Percentiles rank a stretch among this genome's conserved stretches.
Conservation (phyloP, 2,329 filamentous ascomycete genomes). For the Colletotrichum sp. region DNA sequence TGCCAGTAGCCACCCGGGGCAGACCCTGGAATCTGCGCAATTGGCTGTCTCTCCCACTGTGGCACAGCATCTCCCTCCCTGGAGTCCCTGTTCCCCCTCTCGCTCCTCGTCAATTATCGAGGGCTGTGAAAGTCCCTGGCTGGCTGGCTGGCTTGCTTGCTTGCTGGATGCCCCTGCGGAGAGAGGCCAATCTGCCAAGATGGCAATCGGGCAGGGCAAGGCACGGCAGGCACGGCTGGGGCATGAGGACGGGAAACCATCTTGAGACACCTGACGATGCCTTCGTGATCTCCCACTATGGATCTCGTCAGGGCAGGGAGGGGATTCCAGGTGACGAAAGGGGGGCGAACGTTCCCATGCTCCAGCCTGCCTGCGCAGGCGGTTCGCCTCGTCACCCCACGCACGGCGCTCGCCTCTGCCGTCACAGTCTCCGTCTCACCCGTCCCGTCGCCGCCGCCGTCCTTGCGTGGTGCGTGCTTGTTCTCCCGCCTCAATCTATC, state of each 20-base stretch:
- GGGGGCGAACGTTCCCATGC: not conserved
- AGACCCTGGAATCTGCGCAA: not conserved
- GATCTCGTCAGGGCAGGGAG: not conserved
- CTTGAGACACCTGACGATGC: constrained; percentile 16
- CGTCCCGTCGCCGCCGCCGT: not conserved
- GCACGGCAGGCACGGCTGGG: constrained; percentile 1
- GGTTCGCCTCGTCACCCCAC: not conserved
- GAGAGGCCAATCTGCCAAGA: not conserved
- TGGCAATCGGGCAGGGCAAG: not conserved
- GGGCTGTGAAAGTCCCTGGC: not conserved
- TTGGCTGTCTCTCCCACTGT: not conserved
- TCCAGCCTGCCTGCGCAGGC: not conserved
- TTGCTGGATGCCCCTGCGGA: not conserved
- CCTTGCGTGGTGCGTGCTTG: not conserved
- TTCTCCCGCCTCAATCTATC: not conserved
- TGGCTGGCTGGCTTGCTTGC: not conserved
- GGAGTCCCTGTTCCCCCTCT: not conserved
- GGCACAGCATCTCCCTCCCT: not conserved
- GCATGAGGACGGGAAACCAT: constrained; percentile 17
- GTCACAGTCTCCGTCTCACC: not conserved
- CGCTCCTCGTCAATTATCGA: not conserved
- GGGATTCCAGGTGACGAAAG: constrained; percentile 3
- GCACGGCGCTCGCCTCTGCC: not conserved
- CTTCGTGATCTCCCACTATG: constrained; percentile 14
- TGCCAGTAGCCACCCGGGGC: not conserved